Percentiles rank a stretch among this genome's conserved stretches.
phyloP scores from a whole-genome alignment of 75 land plant species.

The Ceratopteris richardii region DNA sequence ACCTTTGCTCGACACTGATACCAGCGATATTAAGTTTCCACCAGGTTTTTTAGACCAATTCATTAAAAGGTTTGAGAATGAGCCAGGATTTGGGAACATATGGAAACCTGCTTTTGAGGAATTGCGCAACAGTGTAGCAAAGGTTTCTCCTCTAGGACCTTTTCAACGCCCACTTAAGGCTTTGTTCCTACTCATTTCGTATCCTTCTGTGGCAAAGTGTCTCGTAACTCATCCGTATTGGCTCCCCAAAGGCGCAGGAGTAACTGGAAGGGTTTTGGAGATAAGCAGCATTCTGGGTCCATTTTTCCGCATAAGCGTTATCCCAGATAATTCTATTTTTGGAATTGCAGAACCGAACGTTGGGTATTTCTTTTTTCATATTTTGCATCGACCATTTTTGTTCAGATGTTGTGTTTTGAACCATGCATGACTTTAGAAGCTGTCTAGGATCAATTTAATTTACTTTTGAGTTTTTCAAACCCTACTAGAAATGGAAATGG shows the following conservation, averaged over 20 bases:
- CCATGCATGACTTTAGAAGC: no score
- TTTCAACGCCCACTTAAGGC: slow-evolving; percentile 73
- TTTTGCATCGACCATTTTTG: neutral
- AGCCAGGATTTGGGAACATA: slow-evolving; percentile 52
- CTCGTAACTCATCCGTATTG: slow-evolving; percentile 74
- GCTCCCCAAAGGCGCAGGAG: slow-evolving; percentile 47
- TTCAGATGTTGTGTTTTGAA: neutral
- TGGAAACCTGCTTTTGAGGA: slow-evolving; percentile 59
- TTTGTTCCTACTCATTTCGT: slow-evolving; percentile 44
- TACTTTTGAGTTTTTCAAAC: no score
- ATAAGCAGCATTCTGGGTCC: slow-evolving; percentile 78
- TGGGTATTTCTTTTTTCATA: slow-evolving; percentile 50
- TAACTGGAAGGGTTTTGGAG: slow-evolving; percentile 71
- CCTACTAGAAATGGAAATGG: no score
- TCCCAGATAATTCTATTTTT: slow-evolving; percentile 67
- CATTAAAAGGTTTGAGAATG: slow-evolving; percentile 46
- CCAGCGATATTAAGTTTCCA: slow-evolving; percentile 24
- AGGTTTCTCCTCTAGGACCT: slow-evolving; percentile 71
- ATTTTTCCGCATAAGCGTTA: slow-evolving; percentile 86
- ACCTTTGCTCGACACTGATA: slow-evolving; percentile 27
- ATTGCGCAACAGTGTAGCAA: slow-evolving; percentile 42
- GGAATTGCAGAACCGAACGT: slow-evolving; percentile 71
- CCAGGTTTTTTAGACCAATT: slow-evolving; percentile 77
- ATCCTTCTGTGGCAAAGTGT: slow-evolving; percentile 51
- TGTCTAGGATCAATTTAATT: no score